Percentiles rank a stretch among this genome's conserved stretches.
These are phyloP conservation scores for Paradendryphiella salina DNA, from an alignment of 2,329 filamentous ascomycete genomes.

Conservation along the genomic window DNA sequence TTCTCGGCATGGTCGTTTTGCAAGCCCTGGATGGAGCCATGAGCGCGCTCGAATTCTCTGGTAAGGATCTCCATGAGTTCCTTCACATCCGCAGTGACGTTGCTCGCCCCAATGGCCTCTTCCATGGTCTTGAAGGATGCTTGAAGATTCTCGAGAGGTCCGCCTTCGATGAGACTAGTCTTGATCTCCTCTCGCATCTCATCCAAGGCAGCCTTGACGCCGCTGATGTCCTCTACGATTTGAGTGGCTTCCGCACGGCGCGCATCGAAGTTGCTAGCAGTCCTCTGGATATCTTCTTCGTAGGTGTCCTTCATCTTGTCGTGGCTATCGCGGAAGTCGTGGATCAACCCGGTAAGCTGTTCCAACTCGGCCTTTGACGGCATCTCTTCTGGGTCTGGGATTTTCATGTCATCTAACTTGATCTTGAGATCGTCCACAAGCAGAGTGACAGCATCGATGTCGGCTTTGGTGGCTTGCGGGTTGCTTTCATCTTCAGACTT, in stretches of 20 bases:
- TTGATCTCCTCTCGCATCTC: slow-evolving; percentile 78
- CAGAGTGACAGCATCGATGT: slow-evolving; percentile 77
- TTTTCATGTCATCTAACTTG: slow-evolving; percentile 71
- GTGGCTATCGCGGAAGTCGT: slow-evolving; percentile 60
- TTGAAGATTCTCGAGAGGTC: slow-evolving; percentile 62
- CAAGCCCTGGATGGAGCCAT: slow-evolving; percentile 74
- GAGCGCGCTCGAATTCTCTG: slow-evolving; percentile 83
- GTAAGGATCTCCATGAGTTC: slow-evolving; percentile 73
- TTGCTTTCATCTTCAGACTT: slow-evolving; percentile 57
- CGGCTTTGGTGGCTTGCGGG: slow-evolving; percentile 74
- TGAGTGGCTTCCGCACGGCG: slow-evolving; percentile 81
- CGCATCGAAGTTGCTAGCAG: slow-evolving; percentile 78
- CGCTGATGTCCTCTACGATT: slow-evolving; percentile 75
- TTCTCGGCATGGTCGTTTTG: slow-evolving; percentile 76
- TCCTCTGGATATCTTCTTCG: slow-evolving; percentile 72
- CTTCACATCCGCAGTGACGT: slow-evolving; percentile 55
- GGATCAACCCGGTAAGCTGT: slow-evolving; percentile 59
- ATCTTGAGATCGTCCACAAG: slow-evolving; percentile 84
- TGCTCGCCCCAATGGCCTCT: slow-evolving; percentile 62
- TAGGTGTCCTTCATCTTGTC: slow-evolving; percentile 73
- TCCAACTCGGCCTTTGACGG: slow-evolving; percentile 77
- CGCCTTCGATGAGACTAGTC: slow-evolving; percentile 74
- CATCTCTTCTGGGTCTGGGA: slow-evolving; percentile 70
- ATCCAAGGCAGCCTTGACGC: slow-evolving; percentile 75
- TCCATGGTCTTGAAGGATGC: slow-evolving; percentile 69